phyloP scores from a whole-genome alignment of 305 asterid species.

The Ruellia speciosa region DNA sequence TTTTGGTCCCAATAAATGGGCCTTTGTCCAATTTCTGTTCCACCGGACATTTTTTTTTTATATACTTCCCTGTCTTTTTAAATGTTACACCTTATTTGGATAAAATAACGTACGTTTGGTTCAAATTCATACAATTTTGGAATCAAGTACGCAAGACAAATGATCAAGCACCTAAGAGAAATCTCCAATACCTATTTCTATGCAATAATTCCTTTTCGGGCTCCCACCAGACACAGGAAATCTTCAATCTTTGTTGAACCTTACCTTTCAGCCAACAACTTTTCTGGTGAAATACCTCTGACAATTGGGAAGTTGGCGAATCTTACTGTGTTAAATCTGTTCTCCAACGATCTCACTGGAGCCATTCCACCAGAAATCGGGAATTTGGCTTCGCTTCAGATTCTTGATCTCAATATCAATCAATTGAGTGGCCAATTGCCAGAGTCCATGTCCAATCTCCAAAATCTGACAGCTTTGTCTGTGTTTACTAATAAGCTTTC shows the following conservation, averaged over 20 bases:
- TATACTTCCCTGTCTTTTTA: too few relatives aligned
- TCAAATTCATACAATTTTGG: too few relatives aligned
- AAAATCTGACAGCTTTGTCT: conserved; percentile 27
- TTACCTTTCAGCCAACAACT: conserved; percentile 44
- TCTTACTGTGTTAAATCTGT: conserved; percentile 34
- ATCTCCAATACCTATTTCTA: conserved; percentile 32
- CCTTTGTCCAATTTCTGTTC: too few relatives aligned
- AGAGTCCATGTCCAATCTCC: conserved; percentile 34
- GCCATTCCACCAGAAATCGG: conserved; percentile 55
- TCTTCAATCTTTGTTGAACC: conserved; percentile 18
- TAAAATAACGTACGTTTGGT: too few relatives aligned
- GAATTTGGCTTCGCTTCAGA: conserved; percentile 25
- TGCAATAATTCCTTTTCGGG: conserved; percentile 52
- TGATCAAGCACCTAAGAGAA: too few relatives aligned
- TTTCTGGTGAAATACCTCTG: conserved; percentile 57
- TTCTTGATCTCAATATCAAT: conserved; percentile 38
- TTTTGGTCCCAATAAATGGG: too few relatives aligned
- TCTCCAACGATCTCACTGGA: conserved; percentile 39
- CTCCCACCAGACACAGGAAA: conserved; percentile 53
- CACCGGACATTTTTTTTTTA: too few relatives aligned
- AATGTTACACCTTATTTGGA: too few relatives aligned
- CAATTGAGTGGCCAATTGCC: conserved; percentile 45
- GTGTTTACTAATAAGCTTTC: conserved; percentile 43
- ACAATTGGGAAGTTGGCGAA: conserved; percentile 42
- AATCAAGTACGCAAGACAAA: too few relatives aligned